Conservation (phyloP, 768 basidiomycete genomes). For the Crassisporium funariophilum region DNA sequence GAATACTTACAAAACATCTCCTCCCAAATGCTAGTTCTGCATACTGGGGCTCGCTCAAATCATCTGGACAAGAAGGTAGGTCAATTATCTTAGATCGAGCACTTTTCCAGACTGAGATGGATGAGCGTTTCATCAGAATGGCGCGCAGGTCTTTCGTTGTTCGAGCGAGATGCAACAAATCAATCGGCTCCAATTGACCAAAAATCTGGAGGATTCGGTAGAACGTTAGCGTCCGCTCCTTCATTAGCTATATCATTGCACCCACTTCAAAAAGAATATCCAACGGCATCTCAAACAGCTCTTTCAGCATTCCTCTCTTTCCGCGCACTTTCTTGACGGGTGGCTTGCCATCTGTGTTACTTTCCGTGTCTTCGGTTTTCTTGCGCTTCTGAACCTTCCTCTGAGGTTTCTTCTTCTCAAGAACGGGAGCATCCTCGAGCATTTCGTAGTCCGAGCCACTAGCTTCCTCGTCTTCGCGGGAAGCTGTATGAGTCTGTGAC, state of each 20-base stretch:
- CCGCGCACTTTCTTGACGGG: constrained; percentile 8
- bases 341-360: background rate
- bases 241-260: background rate
- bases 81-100: constrained; percentile 15
- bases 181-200: constrained; percentile 15
- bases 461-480: no score
- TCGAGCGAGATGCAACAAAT: constrained; percentile 22
- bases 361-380: background rate
- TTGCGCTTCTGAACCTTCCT: background rate
- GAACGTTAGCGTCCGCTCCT: background rate
- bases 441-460: background rate
- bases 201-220: constrained; percentile 20
- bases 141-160: constrained; percentile 16
- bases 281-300: constrained; percentile 31
- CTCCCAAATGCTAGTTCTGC: constrained; percentile 29
- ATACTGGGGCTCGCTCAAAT: constrained; percentile 29
- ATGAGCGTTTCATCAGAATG: constrained; percentile 16
- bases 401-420: background rate
- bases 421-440: background rate
- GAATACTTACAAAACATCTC: constrained; percentile 42
- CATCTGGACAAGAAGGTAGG: constrained; percentile 25
- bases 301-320: constrained; percentile 18
- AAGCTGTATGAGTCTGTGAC: no score
- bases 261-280: constrained; percentile 32
- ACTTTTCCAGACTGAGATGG: constrained; percentile 24